Base-by-base conservation (phyloP, 2,329 filamentous ascomycete species). In the Microdochium trichocladiopsis region DNA sequence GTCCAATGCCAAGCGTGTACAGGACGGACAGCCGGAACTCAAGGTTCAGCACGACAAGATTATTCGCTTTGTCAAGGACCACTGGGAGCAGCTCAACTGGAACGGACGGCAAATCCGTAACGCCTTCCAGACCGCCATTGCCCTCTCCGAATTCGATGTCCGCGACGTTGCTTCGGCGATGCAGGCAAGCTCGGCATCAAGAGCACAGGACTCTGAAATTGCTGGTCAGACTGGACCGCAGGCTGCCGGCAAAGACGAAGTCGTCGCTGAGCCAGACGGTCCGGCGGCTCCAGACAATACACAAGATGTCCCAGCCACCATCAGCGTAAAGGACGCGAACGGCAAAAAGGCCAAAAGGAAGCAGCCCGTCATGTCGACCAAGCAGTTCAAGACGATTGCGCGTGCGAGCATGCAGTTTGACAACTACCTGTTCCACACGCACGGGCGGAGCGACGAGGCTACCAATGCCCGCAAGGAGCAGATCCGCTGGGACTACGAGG, bases 61-160 rank as follows among this genome's bases (percentile, higher is more conserved):
- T 24, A 4, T 47, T 6, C 21, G 23, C 4, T 47, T 47, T 47
- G 45, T 25, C 8, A 25, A 18, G 11, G 21, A 25, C 22, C 45
- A 47, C 45, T 47, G 23, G 21, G 45, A 47, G 45, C 21, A 47
- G 21, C 21, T 24, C n/a, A 25, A 12, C 45, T 47, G 45, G 45
- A 47, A 47, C 45, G 45, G 45, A 23, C 45, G 45, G 10, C 45
- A 47, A n/a, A 47, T 47, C 45, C 45, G 45, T 6, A 47, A 47
- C 22, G 45, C 45, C 45, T 47, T 47, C n/a, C 45, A 47, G 45
- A 25, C 23, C 18, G 45, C 45, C 12, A 41, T 41, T 18, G 36
- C 36, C 8, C 36, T 41, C 6, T 11, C 36, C 6, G 36, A 41
- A 18, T 41, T 41, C n/a, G 36, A 41, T 18, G 36, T 41, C n/a